Conservation (phyloP, 371 early-diverging fungal species). For the Actinomortierella wolfii region DNA sequence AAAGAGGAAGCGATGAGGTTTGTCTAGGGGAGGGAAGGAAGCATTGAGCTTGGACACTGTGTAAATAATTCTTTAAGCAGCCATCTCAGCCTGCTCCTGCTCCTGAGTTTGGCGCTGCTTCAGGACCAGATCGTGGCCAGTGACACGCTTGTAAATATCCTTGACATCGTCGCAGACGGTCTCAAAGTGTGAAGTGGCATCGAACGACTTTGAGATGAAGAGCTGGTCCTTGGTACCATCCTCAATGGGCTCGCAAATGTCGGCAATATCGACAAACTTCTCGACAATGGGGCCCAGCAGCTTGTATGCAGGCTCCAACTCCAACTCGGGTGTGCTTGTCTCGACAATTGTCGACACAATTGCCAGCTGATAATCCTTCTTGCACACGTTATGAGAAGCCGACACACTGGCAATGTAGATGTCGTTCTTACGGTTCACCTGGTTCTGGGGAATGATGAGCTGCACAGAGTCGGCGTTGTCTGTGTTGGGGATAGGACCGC, state of each 20-base stretch:
- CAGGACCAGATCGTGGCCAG: constrained; percentile 84
- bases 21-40: too few species aligned
- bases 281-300: constrained; percentile 92
- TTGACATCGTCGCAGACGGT: constrained; percentile 97
- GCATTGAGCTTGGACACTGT: background rate
- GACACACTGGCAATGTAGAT: constrained; percentile 96
- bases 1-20: too few species aligned
- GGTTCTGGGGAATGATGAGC: constrained; percentile 96
- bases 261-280: constrained; percentile 85
- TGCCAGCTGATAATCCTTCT: constrained; percentile 87
- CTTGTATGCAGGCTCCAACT: constrained; percentile 86
- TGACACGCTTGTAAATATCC: constrained; percentile 88
- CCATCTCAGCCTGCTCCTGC: constrained; percentile 57
- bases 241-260: constrained; percentile 82
- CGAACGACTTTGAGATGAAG: constrained; percentile 94
- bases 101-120: constrained; percentile 68
- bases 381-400: constrained; percentile 88
- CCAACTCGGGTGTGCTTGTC: constrained; percentile 84
- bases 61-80: constrained; percentile 9
- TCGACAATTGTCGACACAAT: constrained; percentile 96
- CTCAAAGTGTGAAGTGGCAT: constrained; percentile 99
- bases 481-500: constrained; percentile 92
- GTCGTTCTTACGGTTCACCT: constrained; percentile 89
- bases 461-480: constrained; percentile 89
- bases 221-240: constrained; percentile 87